Percentiles rank a stretch among this genome's conserved stretches.
Evolutionary conservation across 1,284 basidiomycete genomes (phyloP).

Genomic region (Sutorius eximius): DNA sequence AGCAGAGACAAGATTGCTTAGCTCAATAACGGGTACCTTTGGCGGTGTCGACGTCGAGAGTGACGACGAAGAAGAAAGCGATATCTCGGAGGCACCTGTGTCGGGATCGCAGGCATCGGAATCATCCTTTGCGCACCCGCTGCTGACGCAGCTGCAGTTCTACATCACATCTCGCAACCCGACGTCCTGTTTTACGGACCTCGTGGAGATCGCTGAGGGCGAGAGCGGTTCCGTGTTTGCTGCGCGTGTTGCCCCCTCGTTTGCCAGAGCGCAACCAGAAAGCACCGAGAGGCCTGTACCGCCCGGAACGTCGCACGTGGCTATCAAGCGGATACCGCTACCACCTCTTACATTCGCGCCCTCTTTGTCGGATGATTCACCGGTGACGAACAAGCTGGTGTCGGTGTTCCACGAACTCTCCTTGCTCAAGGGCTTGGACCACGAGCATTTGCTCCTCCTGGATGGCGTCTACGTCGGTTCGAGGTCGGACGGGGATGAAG

Average conservation of each 20-base stretch:
- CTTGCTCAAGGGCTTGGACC: constrained; percentile 54
- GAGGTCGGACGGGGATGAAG: constrained; percentile 43
- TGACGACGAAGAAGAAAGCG: constrained; percentile 8
- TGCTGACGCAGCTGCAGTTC: constrained; percentile 57
- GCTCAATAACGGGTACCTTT: constrained; percentile 40
- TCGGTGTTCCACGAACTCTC: constrained; percentile 61
- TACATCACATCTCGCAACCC: constrained; percentile 69
- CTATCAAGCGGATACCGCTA: constrained; percentile 70
- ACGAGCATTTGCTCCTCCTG: constrained; percentile 62
- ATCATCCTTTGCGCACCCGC: constrained; percentile 31
- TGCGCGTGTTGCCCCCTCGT: constrained; percentile 47
- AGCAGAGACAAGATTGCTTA: constrained; percentile 29
- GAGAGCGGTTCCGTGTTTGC: constrained; percentile 74
- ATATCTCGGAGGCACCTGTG: constrained; percentile 34
- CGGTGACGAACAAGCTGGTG: constrained; percentile 57
- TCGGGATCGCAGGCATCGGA: background rate
- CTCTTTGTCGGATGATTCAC: constrained; percentile 19
- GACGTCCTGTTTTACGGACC: constrained; percentile 56
- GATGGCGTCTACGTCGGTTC: constrained; percentile 69
- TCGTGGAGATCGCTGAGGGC: constrained; percentile 76
- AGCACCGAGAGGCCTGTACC: constrained; percentile 23
- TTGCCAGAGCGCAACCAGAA: constrained; percentile 24
- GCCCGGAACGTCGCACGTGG: constrained; percentile 48
- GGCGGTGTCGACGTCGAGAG: constrained; percentile 33
- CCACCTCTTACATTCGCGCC: constrained; percentile 38